These are phyloP conservation scores for Herpetomonas tarakana DNA, from an alignment of 208 protist species.

Conservation along the genomic window DNA sequence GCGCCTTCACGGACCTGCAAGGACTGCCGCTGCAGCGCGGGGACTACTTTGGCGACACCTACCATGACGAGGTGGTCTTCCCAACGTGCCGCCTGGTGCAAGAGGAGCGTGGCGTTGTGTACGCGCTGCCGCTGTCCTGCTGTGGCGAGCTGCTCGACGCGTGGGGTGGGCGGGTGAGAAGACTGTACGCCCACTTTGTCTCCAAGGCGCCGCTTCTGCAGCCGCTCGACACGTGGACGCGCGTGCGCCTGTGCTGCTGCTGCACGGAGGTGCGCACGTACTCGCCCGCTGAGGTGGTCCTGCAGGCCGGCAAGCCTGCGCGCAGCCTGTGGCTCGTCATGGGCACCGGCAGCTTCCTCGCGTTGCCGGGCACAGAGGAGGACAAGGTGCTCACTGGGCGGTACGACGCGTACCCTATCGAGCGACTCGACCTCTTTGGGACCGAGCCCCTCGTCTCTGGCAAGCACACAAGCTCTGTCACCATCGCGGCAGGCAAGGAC, in stretches of 20 bases:
- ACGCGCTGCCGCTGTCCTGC: conserved; percentile 43
- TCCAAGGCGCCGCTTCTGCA: conserved; percentile 44
- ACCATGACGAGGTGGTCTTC: conserved; percentile 37
- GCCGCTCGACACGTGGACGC: conserved; percentile 42
- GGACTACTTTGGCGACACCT: conserved; percentile 72
- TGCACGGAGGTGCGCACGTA: conserved; percentile 4
- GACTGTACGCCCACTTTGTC: conserved; percentile 22
- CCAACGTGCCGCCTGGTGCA: conserved; percentile 36
- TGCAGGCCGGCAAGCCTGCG: conserved; percentile 26
- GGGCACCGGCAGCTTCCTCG: conserved; percentile 33
- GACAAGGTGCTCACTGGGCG: conserved; percentile 27
- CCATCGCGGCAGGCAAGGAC: conserved; percentile 35
- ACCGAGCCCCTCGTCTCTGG: conserved; percentile 46
- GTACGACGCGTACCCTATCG: conserved; percentile 25
- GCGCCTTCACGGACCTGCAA: conserved; percentile 29
- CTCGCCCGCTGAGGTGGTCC: conserved; percentile 21
- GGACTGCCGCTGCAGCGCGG: conserved; percentile 40
- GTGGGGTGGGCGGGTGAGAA: conserved; percentile 36
- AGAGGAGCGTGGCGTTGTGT: conserved; percentile 54
- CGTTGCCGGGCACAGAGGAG: conserved; percentile 23
- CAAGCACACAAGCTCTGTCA: conserved; percentile 47
- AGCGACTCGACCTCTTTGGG: conserved; percentile 49
- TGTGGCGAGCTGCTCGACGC: conserved; percentile 20
- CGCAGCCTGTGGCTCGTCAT: conserved; percentile 39
- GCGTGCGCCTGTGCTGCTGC: conserved; percentile 52